Base-by-base conservation (phyloP, 257 asterid genomes). In the Vinca minor region DNA sequence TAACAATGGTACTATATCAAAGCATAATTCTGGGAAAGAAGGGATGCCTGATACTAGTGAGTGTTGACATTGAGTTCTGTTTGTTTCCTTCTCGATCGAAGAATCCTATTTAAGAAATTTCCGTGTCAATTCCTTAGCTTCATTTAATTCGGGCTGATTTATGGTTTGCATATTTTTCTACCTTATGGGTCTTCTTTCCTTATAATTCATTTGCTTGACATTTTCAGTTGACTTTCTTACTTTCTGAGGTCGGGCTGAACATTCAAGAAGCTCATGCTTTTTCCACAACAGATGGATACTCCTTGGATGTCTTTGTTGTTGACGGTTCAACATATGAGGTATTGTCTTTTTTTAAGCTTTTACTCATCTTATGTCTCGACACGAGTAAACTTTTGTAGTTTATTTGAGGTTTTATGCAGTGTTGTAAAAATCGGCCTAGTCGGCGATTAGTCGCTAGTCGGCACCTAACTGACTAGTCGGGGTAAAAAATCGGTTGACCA, bases 211-310 rank as follows among this genome's bases (percentile, higher is more conserved):
- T 18, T 63, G 5, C 54, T 41, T 55, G 5, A 42, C 41, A 59
- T 63, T 76, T 77, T 73, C 91, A 88, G 98, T 71, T 91, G 59
- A 86, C 98, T 61, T 77, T 80, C 77, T 77, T 88, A 71, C 73
- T 88, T 76, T 85, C 96, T 73, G 96, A 85, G 78, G 82, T 86
- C 39, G 98, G 94, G 25, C 69, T 91, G 91, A 91, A 91, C 85
- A 91, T 91, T 79, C 96, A 88, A 85, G 98, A 91, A 78, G 98
- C 96, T 68, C 98, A 91, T 78, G 98, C 96, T 31, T 91, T 91
- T 81, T 88, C 95, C 74, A 84, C 96, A 2, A 75, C 74, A 12
- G 98, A 91, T 23, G 98, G 98, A 26, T 91, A 83, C 67, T 91
- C 98, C 8, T 80, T 88, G 80, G 98, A 91, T 80, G 91, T 86